These are phyloP conservation scores for Phragmites australis DNA, from an alignment of 176 grass and related monocot species.

Conservation along the genomic window DNA sequence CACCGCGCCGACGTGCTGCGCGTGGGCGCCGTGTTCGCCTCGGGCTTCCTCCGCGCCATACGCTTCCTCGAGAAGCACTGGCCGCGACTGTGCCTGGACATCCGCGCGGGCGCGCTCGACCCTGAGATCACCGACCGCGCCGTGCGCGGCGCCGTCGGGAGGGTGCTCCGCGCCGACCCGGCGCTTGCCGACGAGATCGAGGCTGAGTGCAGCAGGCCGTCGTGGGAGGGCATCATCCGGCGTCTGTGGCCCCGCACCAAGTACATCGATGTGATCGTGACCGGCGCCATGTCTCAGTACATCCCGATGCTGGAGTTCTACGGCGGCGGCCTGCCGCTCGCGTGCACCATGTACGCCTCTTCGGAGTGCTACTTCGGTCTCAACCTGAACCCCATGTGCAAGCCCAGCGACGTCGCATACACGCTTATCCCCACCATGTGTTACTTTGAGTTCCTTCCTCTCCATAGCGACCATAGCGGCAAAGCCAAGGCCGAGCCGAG, in stretches of 20 bases:
- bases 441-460: conserved; percentile 90
- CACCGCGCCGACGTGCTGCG: conserved; percentile 80
- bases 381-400: conserved; percentile 91
- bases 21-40: conserved; percentile 88
- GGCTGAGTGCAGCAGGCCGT: conserved; percentile 57
- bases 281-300: conserved; percentile 97
- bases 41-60: conserved; percentile 90
- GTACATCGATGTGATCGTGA: conserved; percentile 97
- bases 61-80: conserved; percentile 93
- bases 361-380: conserved; percentile 97
- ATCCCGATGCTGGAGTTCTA: conserved; percentile 92
- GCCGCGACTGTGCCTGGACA: conserved; percentile 72
- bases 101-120: conserved; percentile 69
- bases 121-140: conserved; percentile 64
- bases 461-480: conserved; percentile 25
- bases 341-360: conserved; percentile 96
- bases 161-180: conserved; percentile 53
- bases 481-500: conserved; percentile 48
- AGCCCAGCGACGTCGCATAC: conserved; percentile 80
- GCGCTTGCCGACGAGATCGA: conserved; percentile 65
- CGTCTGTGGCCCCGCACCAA: conserved; percentile 90
- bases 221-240: conserved; percentile 82
- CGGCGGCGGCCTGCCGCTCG: conserved; percentile 67
- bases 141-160: conserved; percentile 61
- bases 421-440: conserved; percentile 98